Base-by-base conservation (phyloP, 1,139 yeast genomes). In the Suhomyces bribrorum region DNA sequence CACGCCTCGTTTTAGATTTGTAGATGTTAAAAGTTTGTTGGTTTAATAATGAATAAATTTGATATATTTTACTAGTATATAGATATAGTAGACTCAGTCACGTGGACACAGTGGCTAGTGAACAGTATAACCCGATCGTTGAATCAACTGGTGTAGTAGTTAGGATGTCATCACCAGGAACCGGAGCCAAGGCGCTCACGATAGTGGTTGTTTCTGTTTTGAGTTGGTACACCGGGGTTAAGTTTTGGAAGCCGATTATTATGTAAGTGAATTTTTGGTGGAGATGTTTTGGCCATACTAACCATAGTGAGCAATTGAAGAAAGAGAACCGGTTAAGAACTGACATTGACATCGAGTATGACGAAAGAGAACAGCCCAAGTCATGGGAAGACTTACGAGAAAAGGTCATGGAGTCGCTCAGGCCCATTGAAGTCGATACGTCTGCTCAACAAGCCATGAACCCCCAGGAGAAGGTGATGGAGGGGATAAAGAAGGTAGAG, bases 211-310 rank as follows among this genome's bases (percentile, higher is more conserved):
- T 64, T 4, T 64, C 68, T 5, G 65, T 61, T 5, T 49, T 69
- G 25, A 66, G 75, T 39, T 69, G 75, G 73, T 72, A 68, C 43
- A 61, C 73, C 18, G 85, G 92, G 1, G 64, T 79, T 40, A 77
- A 75, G 54, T 85, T 85, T 61, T 85, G 87, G 72, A 83, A 81
- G 50, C 94, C 95, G 2, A 59, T 85, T 23, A 73, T 85, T 5
- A 72, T 85, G 83, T 79, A 69, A 52, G 83, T 76, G 33, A 22
- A 13, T 14, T 2, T 11, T 2, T 12, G 18, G 11, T 9, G n/a
- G 3, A 2, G 11, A 26, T 14, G 16, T 14, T 12, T 13, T 22
- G 8, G 23, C 25, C n/a, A 5, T 26, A 50, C 54, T 47, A 44
- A 47, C 49, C 11, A 29, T 35, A 81, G 86, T 25, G 92, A 84